A percentile compares a stretch with the other conserved stretches of the same genome.
Conservation (phyloP, 106 monocot genomes). For the Platanthera zijinensis region DNA sequence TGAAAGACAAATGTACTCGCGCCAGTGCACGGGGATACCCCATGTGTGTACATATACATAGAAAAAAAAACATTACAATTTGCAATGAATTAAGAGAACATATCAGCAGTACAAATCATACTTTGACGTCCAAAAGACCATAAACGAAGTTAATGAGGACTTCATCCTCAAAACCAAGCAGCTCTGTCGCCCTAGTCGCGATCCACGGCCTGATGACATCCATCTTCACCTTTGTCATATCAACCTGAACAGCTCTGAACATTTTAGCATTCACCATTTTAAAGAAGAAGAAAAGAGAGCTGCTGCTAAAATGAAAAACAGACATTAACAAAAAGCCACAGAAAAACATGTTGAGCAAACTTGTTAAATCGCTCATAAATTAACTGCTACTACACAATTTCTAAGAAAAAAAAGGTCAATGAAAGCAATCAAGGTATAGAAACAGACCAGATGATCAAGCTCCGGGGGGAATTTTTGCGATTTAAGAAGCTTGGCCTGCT, state of each 20-base stretch:
- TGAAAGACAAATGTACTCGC: no score
- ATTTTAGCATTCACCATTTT: slow-evolving; percentile 10
- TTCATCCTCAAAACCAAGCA: slow-evolving; percentile 96
- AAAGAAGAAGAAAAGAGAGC: slow-evolving; percentile 10
- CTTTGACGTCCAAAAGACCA: slow-evolving; percentile 79
- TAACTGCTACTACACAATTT: neutral
- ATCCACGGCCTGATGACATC: slow-evolving; percentile 97
- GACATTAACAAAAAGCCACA: neutral
- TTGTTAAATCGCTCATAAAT: neutral
- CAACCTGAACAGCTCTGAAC: slow-evolving; percentile 43
- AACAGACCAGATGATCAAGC: slow-evolving; percentile 80
- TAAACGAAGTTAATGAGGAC: slow-evolving; percentile 95
- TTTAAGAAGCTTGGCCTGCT: slow-evolving; percentile 98
- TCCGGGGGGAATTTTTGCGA: slow-evolving; percentile 83
- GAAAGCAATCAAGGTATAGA: neutral
- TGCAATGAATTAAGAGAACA: neutral
- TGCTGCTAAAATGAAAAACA: slow-evolving; percentile 9
- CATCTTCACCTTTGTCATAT: slow-evolving; percentile 91
- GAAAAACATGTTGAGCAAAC: neutral
- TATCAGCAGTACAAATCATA: slow-evolving; percentile 2
- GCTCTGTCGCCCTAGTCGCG: slow-evolving; percentile 77
- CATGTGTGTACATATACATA: no score
- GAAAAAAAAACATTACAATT: neutral
- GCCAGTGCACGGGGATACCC: no score
- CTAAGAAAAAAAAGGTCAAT: neutral